Base-by-base conservation (phyloP, 192 early-diverging fungal genomes). In the Diversispora epigaea region DNA sequence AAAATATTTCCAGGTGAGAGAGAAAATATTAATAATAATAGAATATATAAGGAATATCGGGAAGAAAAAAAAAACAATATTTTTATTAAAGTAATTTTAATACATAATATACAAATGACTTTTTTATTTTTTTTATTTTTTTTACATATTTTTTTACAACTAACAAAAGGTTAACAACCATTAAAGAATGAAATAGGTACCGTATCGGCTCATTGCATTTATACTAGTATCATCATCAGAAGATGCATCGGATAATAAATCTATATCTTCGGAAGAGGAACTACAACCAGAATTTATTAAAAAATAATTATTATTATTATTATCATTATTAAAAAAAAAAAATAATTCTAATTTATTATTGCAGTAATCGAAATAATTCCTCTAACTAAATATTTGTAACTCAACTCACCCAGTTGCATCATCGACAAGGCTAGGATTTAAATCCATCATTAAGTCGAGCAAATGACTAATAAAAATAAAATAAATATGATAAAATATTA, bases 391-490 rank as follows among this genome's bases (percentile, higher is more conserved):
- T 12, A 21, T 10, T 32, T 15, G 40, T 22, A 63, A 32, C 25
- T 32, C 17, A 4, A 40, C 72, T 41, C 49, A 74, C 72, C 57
- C 57, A 49, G 72, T 63, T 64, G 39, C 46, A 21, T 74, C 72
- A 63, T 74, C 72, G 19, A 52, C 60, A 43, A 74, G 60, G 25
- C 25, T 47, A 49, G 72, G 72, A 74, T 74, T 74, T 60, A 61
- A 63, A 40, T 74, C 72, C 72, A 74, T 74, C 72, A 74, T 74
- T 49, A 74, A 9, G 47, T 74, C 72, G 19, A 74, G 46, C n/a
- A 74, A 52, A 49, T 49, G 72, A 49, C 72, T 74, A n/a, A 15
- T n/a, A 63, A 73, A 40, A 22, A 15, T 49, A 15, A n/a, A 52
- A 63, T 11, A 32, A 52, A 49, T 52, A 50, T 9, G 15, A 68